Conservation (phyloP, 345 rosid genomes). For the Toxicodendron radicans region DNA sequence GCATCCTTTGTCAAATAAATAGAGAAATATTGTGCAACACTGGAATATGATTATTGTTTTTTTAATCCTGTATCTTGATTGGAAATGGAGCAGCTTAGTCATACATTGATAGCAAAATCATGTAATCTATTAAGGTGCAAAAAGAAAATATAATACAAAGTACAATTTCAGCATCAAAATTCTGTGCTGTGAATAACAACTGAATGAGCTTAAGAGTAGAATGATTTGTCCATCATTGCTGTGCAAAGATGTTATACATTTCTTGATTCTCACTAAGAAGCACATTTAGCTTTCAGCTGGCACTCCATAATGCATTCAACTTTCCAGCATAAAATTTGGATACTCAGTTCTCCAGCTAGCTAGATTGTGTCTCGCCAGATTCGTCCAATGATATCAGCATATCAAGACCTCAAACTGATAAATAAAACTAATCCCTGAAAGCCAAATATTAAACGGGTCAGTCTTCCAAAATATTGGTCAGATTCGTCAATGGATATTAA, state of each 20-base stretch:
- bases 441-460: conserved; percentile 16
- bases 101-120: not conserved
- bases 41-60: not conserved
- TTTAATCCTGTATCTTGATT: no score
- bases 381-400: not conserved
- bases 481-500: not conserved
- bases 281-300: not conserved
- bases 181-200: not conserved
- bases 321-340: not conserved
- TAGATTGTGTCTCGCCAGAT: not conserved
- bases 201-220: not conserved
- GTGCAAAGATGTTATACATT: not conserved
- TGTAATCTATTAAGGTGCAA: not conserved
- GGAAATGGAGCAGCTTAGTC: not conserved
- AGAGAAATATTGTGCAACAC: not conserved
- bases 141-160: conserved; percentile 2
- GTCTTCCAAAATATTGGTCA: not conserved
- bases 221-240: not conserved
- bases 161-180: conserved; percentile 7
- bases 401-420: not conserved
- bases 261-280: not conserved
- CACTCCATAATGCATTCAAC: not conserved
- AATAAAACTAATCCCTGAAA: conserved; percentile 36
- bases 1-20: not conserved
- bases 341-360: not conserved